Percentiles rank a stretch among this genome's conserved stretches.
These are phyloP conservation scores for Tetrahymena elliotti DNA, from an alignment of 73 alveolate genomes.

Conservation along the genomic window DNA sequence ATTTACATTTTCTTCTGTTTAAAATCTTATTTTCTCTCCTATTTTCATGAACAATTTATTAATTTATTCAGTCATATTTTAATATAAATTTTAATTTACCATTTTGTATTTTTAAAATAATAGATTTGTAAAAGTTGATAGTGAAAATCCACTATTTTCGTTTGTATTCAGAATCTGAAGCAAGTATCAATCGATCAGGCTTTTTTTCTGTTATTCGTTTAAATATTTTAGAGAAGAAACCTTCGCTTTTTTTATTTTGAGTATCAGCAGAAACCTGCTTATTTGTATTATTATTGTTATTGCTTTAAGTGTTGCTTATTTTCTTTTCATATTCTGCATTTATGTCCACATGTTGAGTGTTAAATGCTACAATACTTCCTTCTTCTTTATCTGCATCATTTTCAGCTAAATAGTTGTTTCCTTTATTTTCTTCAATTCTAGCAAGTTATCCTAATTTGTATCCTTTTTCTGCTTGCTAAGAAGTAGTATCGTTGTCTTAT, in stretches of 20 bases:
- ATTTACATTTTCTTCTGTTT: not conserved
- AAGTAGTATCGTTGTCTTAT: not conserved
- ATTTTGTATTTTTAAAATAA: not conserved
- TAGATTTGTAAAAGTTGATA: not conserved
- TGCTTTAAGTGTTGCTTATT: not conserved
- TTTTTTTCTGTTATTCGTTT: not conserved
- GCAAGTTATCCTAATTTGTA: not conserved
- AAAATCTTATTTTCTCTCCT: not conserved
- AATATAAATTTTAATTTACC: not conserved
- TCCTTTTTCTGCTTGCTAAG: not conserved
- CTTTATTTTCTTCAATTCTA: not conserved
- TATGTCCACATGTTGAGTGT: not conserved
- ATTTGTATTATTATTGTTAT: not conserved
- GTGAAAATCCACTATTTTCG: not conserved
- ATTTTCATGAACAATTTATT: not conserved
- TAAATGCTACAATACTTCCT: not conserved
- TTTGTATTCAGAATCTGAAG: not conserved
- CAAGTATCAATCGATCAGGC: not conserved
- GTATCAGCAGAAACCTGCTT: not conserved
- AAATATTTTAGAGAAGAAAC: not conserved
- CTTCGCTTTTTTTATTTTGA: not conserved
- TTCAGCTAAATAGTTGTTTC: not conserved
- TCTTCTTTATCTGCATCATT: not conserved
- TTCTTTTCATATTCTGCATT: not conserved
- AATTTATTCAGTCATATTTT: not conserved